Base-by-base conservation (phyloP, 164 flowering plant species). In the Magnolia changhungtana region DNA sequence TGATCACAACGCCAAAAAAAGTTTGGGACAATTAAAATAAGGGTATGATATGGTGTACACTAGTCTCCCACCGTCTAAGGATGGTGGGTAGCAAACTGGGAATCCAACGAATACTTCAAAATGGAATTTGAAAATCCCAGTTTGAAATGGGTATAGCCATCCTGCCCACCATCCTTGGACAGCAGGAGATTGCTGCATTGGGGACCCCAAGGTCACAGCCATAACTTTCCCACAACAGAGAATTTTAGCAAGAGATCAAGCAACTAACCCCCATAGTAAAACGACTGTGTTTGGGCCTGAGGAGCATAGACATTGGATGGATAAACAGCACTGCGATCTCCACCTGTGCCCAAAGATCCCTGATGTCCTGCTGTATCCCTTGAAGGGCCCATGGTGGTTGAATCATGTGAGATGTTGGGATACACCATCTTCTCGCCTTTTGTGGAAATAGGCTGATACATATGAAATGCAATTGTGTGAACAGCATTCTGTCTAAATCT, bases 191-290 rank as follows among this genome's bases (percentile, higher is more conserved):
- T 55, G 61, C 61, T 55, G 13, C 18, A 55, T 1, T 4, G 61
- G 13, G 61, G 18, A 11, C 16, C 61, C 61, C 18, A 16, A 11
- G 10, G 13, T 55, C 10, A 3, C 18, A 55, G 61, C 61, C 61
- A 11, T 16, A 55, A 55, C 18, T 55, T 69, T 31, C n/a, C 50
- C 9, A 29, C n/a, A 69, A 69, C 50, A 13, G 20, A 69, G 18
- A 31, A 29, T 24, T 31, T 24, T 50, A 31, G 66, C 2, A 9
- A 45, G 23, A 29, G 50, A 81, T 16, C 0, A 50, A 29, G 69
- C 52, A 72, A 85, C 84, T 73, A 81, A 92, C 98, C 96, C 82
- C 91, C 86, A 78, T 85, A 86, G 77, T 86, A 90, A 78, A 83
- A 82, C 10, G 61, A 11, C 61, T 55, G 61, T 61, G 88, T 58